Evolutionary conservation across 2,329 filamentous ascomycete genomes (phyloP).

Genomic region (Helminthosporium solani): DNA sequence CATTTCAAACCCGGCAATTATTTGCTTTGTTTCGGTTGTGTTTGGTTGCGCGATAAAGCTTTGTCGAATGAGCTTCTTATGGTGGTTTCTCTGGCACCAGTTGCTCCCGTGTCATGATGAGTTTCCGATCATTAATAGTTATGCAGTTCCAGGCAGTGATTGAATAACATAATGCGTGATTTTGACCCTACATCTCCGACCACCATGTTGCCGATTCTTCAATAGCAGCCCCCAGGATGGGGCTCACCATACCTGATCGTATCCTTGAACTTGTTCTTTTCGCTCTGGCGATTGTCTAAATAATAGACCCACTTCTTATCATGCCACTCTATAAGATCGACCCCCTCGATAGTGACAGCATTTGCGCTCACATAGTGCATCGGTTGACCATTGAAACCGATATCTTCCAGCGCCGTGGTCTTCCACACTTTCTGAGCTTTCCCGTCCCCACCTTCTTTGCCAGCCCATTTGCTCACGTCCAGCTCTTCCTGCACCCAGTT

Average conservation of each 20-base stretch:
- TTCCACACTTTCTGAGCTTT: constrained; percentile 27
- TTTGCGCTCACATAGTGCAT: constrained; percentile 37
- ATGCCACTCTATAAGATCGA: constrained; percentile 36
- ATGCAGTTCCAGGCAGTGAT: too few relatives aligned
- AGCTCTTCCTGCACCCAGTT: constrained; percentile 23
- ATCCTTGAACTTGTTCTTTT: neutral
- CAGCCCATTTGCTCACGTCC: constrained; percentile 25
- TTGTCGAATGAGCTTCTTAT: too few relatives aligned
- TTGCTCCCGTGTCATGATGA: too few relatives aligned
- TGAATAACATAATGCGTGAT: too few relatives aligned
- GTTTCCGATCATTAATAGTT: too few relatives aligned
- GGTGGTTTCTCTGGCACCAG: too few relatives aligned
- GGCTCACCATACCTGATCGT: constrained; percentile 3
- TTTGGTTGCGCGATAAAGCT: too few relatives aligned
- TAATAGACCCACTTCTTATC: constrained; percentile 38
- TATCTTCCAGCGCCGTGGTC: constrained; percentile 12
- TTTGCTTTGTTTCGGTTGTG: too few relatives aligned
- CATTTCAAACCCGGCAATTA: too few relatives aligned
- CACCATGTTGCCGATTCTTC: neutral
- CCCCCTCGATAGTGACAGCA: constrained; percentile 32
- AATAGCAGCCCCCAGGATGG: constrained; percentile 8
- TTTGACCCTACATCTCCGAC: neutral
- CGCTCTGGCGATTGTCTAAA: constrained; percentile 19
- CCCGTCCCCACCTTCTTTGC: constrained; percentile 7
- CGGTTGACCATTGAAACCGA: constrained; percentile 15